Percentiles rank a stretch among this genome's conserved stretches.
phyloP scores from a whole-genome alignment of 2,329 filamentous ascomycete species.

The Leptographium galeiforme region DNA sequence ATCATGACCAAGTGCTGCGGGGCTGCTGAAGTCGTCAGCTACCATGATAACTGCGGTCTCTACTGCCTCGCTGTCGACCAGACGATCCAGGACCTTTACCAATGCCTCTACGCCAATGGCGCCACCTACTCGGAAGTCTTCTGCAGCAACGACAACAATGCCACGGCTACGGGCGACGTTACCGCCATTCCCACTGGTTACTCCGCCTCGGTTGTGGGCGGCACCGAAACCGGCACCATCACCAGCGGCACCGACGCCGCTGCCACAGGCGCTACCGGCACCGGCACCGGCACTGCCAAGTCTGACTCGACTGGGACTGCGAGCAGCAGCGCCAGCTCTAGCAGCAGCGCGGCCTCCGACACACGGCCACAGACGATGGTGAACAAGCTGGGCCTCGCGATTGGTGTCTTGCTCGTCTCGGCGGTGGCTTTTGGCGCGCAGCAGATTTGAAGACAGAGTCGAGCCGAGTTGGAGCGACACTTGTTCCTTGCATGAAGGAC shows the following conservation, averaged over 20 bases:
- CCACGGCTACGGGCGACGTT: not conserved
- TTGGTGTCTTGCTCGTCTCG: constrained; percentile 1
- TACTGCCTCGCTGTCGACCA: constrained; percentile 4
- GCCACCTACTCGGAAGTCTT: constrained; percentile 1
- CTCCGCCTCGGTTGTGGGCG: not conserved
- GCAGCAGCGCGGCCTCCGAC: not conserved
- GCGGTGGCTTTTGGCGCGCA: not conserved
- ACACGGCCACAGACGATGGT: not conserved
- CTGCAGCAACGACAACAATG: not conserved
- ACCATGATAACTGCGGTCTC: constrained; percentile 2
- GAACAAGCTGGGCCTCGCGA: not conserved
- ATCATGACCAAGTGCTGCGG: constrained; percentile 1
- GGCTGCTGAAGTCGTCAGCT: not conserved
- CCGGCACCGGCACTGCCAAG: not conserved
- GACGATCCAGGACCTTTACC: not conserved
- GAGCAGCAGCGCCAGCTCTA: not conserved
- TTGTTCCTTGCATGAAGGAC: not conserved
- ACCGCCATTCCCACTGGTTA: not conserved
- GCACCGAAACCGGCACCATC: not conserved
- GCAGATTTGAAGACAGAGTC: not conserved
- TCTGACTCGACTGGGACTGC: not conserved
- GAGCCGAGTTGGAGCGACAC: not conserved
- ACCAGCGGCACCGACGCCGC: not conserved
- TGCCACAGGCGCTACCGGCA: not conserved
- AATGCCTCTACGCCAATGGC: constrained; percentile 1